Evolutionary conservation across 2,329 filamentous ascomycete genomes (phyloP).

Genomic region (Colletotrichum incanum): DNA sequence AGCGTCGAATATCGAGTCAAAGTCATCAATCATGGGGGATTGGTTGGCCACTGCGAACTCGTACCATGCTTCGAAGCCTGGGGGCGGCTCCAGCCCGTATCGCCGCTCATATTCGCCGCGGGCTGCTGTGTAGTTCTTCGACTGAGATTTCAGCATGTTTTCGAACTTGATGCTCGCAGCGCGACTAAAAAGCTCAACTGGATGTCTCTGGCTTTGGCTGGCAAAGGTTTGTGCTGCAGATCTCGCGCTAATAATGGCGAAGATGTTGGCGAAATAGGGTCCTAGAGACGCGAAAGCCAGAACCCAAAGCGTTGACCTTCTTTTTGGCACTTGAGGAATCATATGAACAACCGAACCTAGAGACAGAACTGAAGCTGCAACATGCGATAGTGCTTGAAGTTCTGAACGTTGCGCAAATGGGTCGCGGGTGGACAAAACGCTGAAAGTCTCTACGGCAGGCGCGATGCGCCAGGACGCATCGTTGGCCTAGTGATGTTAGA

Average conservation of each 20-base stretch:
- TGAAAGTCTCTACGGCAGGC: slow-evolving; percentile 3
- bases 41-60: slow-evolving; percentile 56
- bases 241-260: not conserved
- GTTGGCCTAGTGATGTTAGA: not conserved
- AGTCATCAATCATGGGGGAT: slow-evolving; percentile 67
- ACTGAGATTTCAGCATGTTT: slow-evolving; percentile 9
- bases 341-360: not conserved
- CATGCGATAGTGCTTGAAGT: not conserved
- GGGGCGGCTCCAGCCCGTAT: slow-evolving; percentile 60
- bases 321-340: not conserved
- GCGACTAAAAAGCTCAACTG: not conserved
- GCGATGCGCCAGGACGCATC: slow-evolving; percentile 11
- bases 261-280: not conserved
- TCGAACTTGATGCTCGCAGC: not conserved
- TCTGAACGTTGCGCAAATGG: slow-evolving; percentile 3
- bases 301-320: not conserved
- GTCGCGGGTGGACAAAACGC: not conserved
- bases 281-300: not conserved
- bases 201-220: not conserved
- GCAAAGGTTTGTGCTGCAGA: not conserved
- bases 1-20: slow-evolving; percentile 58
- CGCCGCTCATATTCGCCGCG: slow-evolving; percentile 59
- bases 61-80: slow-evolving; percentile 64
- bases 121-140: slow-evolving; percentile 48
- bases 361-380: not conserved